Evolutionary conservation across 225 moss, liverwort and hornwort genomes (phyloP).

Genomic region (Straminergon stramineum): DNA sequence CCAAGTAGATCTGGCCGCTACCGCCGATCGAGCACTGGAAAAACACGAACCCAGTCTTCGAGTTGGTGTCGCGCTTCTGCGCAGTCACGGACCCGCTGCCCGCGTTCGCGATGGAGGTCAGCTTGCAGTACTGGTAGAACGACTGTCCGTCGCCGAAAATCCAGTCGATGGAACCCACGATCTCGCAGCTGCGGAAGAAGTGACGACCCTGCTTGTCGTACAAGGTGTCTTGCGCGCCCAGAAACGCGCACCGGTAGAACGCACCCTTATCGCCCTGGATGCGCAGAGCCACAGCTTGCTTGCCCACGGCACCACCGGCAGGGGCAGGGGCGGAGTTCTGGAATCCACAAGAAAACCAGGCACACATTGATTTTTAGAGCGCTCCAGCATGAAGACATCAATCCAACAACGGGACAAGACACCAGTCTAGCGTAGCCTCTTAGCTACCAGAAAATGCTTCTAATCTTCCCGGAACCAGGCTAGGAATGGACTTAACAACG

Average conservation of each 20-base stretch:
- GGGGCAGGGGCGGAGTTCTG: slow-evolving; percentile 76
- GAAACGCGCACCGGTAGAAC: slow-evolving; percentile 51
- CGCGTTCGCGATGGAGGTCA: slow-evolving; percentile 1
- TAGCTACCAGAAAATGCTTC: rapidly evolving
- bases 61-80: not conserved
- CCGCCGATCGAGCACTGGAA: slow-evolving; percentile 1
- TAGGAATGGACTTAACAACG: not conserved
- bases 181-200: slow-evolving; percentile 49
- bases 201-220: slow-evolving; percentile 73
- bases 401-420: not conserved
- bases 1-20: slow-evolving; percentile 1
- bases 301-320: slow-evolving; percentile 39
- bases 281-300: slow-evolving; percentile 59
- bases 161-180: slow-evolving; percentile 70
- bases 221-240: slow-evolving; percentile 67
- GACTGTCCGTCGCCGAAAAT: slow-evolving; percentile 68
- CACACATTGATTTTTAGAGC: rapidly evolving
- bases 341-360: not conserved
- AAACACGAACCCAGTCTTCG: slow-evolving; percentile 13
- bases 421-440: rapidly evolving
- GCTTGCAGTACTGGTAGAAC: slow-evolving; percentile 24
- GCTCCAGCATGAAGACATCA: rapidly evolving
- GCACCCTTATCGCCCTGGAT: slow-evolving; percentile 55
- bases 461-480: too few relatives aligned
- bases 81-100: slow-evolving; percentile 21